Evolutionary conservation across 805 yeast genomes (phyloP), one percentile per base, ranked within the genome.

Genomic region (Saccharomycopsis microspora): DNA sequence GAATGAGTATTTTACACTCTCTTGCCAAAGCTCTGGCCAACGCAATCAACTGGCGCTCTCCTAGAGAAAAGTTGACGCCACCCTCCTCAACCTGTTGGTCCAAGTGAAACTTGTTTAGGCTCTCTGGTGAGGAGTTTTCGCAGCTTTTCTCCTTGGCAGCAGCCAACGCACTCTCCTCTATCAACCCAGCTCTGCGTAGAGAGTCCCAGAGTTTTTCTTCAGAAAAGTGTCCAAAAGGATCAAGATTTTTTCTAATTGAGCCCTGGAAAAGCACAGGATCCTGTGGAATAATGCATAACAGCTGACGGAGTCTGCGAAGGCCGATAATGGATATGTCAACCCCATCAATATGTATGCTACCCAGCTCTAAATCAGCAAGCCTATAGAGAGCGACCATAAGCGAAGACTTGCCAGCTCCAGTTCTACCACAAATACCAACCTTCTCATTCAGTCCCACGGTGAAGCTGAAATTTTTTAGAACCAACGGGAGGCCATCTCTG

Each of bases 211-310:
- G 69, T 42, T 71, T 68, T 4, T 64, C 71, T 59, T 85, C 95
- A n/a, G 69, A 55, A 46, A 68, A 63, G 45, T 68, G 62, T 9
- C 69, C 67, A 59, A 85, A 85, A 28, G 95, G 95, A 62, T 85
- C 95, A 59, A 85, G 64, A 58, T 85, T 86, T 50, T 74, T 70
- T 57, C 94, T 67, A 43, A 85, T 74, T 0, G 88, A 74, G 11
- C 95, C 95, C 54, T 79, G 76, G 68, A 86, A 85, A 48, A 86
- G 64, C 0, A 84, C 87, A 1, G 95, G 95, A 56, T 86, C 95
- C 61, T 86, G 95, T 3, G 95, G 95, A 58, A 86, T 86, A 52
- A 86, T 85, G 1, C 89, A 74, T 31, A 86, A 68, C 51, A 74
- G 75, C 10, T 83, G 74, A 55, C 95, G 70, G 58, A 86, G 69